Conservation (phyloP, 1,284 basidiomycete species). For the Veloboletus limbatus region DNA sequence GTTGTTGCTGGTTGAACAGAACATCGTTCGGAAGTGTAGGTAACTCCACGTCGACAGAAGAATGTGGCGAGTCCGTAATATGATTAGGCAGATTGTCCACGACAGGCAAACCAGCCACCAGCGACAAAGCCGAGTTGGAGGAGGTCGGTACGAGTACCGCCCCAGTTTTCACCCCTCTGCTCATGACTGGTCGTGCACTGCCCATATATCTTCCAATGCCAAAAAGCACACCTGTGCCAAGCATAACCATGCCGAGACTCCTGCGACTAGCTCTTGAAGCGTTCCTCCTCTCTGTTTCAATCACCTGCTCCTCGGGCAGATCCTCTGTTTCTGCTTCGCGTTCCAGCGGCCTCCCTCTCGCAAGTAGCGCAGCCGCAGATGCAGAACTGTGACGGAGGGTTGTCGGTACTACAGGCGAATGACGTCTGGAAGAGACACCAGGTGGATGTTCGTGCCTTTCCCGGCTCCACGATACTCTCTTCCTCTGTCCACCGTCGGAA, state of each 20-base stretch:
- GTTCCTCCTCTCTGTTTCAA: slow-evolving; percentile 32
- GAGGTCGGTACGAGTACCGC: slow-evolving; percentile 33
- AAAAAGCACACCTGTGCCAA: slow-evolving; percentile 68
- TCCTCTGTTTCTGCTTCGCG: slow-evolving; percentile 33
- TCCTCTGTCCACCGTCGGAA: slow-evolving; percentile 59
- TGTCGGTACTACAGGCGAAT: slow-evolving; percentile 30
- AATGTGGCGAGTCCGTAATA: background rate
- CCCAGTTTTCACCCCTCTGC: slow-evolving; percentile 33
- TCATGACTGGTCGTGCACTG: slow-evolving; percentile 27
- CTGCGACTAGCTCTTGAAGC: slow-evolving; percentile 60
- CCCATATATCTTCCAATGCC: slow-evolving; percentile 53
- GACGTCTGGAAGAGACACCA: slow-evolving; percentile 39
- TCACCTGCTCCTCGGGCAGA: slow-evolving; percentile 24
- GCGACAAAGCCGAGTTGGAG: slow-evolving; percentile 5
- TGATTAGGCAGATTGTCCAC: background rate
- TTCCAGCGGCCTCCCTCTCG: slow-evolving; percentile 47
- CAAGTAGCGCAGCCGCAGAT: slow-evolving; percentile 22
- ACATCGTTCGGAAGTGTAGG: slow-evolving; percentile 14
- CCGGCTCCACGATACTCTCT: slow-evolving; percentile 64
- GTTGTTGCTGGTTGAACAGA: slow-evolving; percentile 25
- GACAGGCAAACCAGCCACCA: slow-evolving; percentile 8
- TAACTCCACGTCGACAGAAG: slow-evolving; percentile 21
- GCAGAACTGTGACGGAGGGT: slow-evolving; percentile 33
- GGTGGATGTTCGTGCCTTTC: slow-evolving; percentile 48
- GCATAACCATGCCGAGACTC: slow-evolving; percentile 68